Percentiles rank a stretch among this genome's conserved stretches.
phyloP scores from a whole-genome alignment of 768 basidiomycete genomes.

The Naganishia kalamii region DNA sequence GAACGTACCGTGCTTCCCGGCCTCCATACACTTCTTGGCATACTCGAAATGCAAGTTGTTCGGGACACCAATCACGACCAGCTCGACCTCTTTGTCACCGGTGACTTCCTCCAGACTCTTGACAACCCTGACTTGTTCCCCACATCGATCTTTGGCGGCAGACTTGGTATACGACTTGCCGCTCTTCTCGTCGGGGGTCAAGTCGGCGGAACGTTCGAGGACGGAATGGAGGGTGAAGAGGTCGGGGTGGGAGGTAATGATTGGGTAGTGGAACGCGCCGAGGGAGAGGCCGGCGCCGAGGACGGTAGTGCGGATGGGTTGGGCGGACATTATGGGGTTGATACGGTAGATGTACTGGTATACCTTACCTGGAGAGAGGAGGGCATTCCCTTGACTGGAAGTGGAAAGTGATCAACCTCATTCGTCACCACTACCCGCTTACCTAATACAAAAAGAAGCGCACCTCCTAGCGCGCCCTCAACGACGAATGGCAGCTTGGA shows the following conservation, averaged over 20 bases:
- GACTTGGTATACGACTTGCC: slow-evolving; percentile 51
- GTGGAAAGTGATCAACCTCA: too few species aligned
- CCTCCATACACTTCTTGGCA: slow-evolving; percentile 26
- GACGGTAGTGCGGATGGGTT: slow-evolving; percentile 18
- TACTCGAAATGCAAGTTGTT: slow-evolving; percentile 24
- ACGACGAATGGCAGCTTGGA: background rate
- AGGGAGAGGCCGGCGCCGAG: slow-evolving; percentile 53
- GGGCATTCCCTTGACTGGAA: too few species aligned
- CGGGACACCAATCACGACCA: slow-evolving; percentile 46
- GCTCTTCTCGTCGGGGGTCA: slow-evolving; percentile 22
- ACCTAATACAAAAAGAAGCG: background rate
- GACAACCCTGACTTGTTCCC: slow-evolving; percentile 55
- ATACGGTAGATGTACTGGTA: too few species aligned
- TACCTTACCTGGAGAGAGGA: background rate
- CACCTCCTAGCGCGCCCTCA: background rate
- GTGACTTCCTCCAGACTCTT: slow-evolving; percentile 59
- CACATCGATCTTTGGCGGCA: slow-evolving; percentile 63
- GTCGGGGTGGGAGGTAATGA: slow-evolving; percentile 65
- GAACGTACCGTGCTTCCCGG: slow-evolving; percentile 28
- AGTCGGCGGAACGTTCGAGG: slow-evolving; percentile 61
- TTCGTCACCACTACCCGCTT: too few species aligned
- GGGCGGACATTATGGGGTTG: background rate
- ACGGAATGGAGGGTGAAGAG: slow-evolving; percentile 68
- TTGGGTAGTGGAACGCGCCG: slow-evolving; percentile 72
- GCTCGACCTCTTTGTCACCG: slow-evolving; percentile 60